phyloP scores from a whole-genome alignment of 306 rosid species.

The Cicer pinnatifidum region DNA sequence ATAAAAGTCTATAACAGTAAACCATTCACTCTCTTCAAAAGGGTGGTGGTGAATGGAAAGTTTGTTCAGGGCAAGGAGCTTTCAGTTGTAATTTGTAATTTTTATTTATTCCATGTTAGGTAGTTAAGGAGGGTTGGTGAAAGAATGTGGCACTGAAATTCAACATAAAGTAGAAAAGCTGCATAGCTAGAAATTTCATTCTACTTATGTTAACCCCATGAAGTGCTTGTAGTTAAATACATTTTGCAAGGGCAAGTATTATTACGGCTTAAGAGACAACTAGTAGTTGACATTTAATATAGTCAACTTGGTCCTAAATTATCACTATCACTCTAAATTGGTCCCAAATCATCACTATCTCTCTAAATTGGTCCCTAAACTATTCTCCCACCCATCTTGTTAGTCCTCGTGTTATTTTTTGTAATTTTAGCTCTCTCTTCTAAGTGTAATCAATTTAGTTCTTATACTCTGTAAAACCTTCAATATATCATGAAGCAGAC shows the following conservation, averaged over 20 bases:
- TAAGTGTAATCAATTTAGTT: too few relatives aligned
- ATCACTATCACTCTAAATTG: too few relatives aligned
- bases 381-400: too few relatives aligned
- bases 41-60: slow-evolving; percentile 8
- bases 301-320: too few relatives aligned
- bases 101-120: neutral
- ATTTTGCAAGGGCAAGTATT: slow-evolving; percentile 9
- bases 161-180: slow-evolving; percentile 4
- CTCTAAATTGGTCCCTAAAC: too few relatives aligned
- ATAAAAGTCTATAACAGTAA: slow-evolving; percentile 2
- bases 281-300: neutral
- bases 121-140: slow-evolving; percentile 16
- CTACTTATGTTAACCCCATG: slow-evolving; percentile 1
- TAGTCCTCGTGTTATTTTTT: too few relatives aligned
- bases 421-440: too few relatives aligned
- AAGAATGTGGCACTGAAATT: slow-evolving; percentile 26
- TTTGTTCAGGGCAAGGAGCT: slow-evolving; percentile 17
- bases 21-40: slow-evolving; percentile 3
- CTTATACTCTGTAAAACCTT: too few relatives aligned
- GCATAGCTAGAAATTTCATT: slow-evolving; percentile 28
- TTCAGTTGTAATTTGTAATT: neutral
- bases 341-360: too few relatives aligned
- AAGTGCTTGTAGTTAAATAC: slow-evolving; percentile 13
- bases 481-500: too few relatives aligned
- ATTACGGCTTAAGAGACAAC: neutral